A percentile compares a stretch with the other conserved stretches of the same genome.
phyloP scores from a whole-genome alignment of 495 filamentous ascomycete species.

The Penicillium argentinense region DNA sequence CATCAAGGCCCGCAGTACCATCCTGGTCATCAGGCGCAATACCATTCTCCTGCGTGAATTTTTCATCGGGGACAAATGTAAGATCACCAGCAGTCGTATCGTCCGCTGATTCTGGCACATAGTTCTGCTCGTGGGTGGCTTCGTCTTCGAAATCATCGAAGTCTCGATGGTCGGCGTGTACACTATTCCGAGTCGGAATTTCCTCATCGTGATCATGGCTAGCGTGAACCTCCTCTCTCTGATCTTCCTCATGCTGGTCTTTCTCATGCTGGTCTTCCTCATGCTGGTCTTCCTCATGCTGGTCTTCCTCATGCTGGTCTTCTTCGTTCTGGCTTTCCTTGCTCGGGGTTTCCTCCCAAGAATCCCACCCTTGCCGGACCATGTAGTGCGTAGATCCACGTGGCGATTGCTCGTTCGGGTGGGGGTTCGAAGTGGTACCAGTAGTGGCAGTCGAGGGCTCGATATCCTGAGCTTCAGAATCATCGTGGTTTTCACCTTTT shows the following conservation, averaged over 20 bases:
- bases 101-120: not conserved
- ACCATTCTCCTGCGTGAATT: conserved; percentile 12
- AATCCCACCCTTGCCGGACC: no score
- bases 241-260: conserved; percentile 2
- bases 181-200: no score
- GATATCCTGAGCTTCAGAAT: conserved; percentile 30
- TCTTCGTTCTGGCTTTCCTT: not conserved
- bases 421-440: no score
- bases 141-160: conserved; percentile 10
- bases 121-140: not conserved
- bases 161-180: no score
- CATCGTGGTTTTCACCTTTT: conserved; percentile 19
- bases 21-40: conserved; percentile 15
- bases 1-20: conserved; percentile 17
- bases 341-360: not conserved
- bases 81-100: not conserved
- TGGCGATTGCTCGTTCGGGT: no score
- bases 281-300: not conserved
- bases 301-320: not conserved
- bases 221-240: no score
- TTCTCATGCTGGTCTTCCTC: conserved; percentile 14
- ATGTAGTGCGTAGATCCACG: no score
- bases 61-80: not conserved
- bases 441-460: conserved; percentile 35
- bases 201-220: no score